A percentile compares a stretch with the other conserved stretches of the same genome.
phyloP scores from a whole-genome alignment of 2,329 filamentous ascomycete species.

The Didymellaceae sp. region DNA sequence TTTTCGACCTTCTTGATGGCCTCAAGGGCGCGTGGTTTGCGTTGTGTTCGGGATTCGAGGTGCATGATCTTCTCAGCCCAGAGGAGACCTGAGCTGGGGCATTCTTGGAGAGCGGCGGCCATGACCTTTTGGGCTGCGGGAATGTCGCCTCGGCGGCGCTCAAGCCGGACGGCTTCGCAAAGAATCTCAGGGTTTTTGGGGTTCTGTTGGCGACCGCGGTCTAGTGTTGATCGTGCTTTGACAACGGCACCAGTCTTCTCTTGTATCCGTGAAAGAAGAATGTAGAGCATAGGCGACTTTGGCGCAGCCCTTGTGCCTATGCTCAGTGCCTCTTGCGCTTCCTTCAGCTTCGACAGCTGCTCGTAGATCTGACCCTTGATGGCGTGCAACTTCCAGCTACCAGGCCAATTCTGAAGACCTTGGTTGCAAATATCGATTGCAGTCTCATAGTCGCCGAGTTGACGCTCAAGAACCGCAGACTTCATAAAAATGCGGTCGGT shows the following conservation, averaged over 20 bases:
- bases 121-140: constrained; percentile 88
- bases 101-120: constrained; percentile 90
- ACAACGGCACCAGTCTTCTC: constrained; percentile 83
- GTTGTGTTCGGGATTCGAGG: constrained; percentile 87
- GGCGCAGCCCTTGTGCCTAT: constrained; percentile 88
- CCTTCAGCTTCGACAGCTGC: constrained; percentile 75
- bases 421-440: constrained; percentile 88
- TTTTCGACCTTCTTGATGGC: constrained; percentile 97
- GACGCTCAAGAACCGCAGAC: constrained; percentile 89
- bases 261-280: constrained; percentile 86
- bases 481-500: constrained; percentile 98
- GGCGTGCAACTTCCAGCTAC: constrained; percentile 92
- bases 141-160: constrained; percentile 83
- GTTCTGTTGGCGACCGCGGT: constrained; percentile 85
- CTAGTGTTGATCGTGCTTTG: constrained; percentile 92
- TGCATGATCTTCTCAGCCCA: constrained; percentile 97
- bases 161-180: constrained; percentile 92
- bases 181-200: constrained; percentile 86
- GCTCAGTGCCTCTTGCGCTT: constrained; percentile 88
- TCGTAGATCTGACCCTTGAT: constrained; percentile 99
- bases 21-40: constrained; percentile 88
- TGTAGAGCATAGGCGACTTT: constrained; percentile 84
- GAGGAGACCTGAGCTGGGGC: constrained; percentile 83
- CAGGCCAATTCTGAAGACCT: constrained; percentile 84
- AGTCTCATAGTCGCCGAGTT: constrained; percentile 77